These are phyloP conservation scores for Nasturtium officinale DNA, from an alignment of 345 rosid genomes.

Conservation along the genomic window DNA sequence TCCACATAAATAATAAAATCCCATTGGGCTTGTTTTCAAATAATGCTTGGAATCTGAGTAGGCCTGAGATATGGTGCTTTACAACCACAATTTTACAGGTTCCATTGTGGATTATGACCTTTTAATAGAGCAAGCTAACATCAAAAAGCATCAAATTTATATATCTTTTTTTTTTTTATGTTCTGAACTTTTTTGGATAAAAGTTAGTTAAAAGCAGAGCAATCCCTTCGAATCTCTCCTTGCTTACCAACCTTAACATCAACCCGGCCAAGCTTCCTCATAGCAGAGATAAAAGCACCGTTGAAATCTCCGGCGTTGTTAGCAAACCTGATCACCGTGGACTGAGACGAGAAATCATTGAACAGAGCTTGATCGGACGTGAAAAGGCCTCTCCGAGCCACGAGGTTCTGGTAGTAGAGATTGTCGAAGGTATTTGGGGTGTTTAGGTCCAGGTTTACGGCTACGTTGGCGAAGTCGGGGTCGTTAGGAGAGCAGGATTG, in stretches of 20 bases:
- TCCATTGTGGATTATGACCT: conserved; percentile 28
- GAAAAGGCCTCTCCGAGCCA: conserved; percentile 70
- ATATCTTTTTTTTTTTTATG: background rate
- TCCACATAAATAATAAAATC: background rate
- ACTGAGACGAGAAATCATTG: conserved; percentile 50
- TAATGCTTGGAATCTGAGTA: conserved; percentile 3
- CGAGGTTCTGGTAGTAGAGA: conserved; percentile 67
- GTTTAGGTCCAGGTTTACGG: conserved; percentile 59
- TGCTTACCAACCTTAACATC: conserved; percentile 62
- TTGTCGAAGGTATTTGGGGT: conserved; percentile 68
- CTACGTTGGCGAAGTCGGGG: conserved; percentile 55
- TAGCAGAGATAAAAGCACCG: conserved; percentile 59
- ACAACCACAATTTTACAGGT: background rate
- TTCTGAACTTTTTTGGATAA: too few relatives aligned
- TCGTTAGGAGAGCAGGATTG: conserved; percentile 50
- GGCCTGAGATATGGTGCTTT: background rate
- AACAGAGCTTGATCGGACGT: conserved; percentile 71
- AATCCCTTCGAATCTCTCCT: conserved; percentile 72
- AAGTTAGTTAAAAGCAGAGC: conserved; percentile 56
- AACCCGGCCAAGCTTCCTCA: conserved; percentile 83
- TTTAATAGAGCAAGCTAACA: background rate
- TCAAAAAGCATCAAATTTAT: too few relatives aligned
- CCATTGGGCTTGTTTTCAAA: background rate
- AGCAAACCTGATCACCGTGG: conserved; percentile 65
- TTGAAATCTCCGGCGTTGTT: conserved; percentile 55